Evolutionary conservation across 208 protist species (phyloP).

Genomic region (Angomonas desouzai): DNA sequence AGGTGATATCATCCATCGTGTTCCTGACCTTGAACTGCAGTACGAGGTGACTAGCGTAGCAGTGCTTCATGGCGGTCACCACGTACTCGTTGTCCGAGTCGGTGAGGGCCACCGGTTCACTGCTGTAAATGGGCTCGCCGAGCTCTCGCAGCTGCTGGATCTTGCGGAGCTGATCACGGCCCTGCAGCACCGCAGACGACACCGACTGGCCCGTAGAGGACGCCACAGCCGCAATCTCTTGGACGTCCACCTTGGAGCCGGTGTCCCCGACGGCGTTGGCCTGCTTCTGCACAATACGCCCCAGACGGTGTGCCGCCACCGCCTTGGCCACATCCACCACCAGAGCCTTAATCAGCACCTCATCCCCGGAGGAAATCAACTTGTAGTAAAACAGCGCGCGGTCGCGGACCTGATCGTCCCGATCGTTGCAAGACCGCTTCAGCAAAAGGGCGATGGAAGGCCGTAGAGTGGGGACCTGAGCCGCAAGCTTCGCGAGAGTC

Average conservation of each 20-base stretch:
- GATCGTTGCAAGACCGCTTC: slow-evolving; percentile 90
- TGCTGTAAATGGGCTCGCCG: slow-evolving; percentile 60
- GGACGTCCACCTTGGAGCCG: slow-evolving; percentile 4
- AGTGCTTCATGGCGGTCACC: slow-evolving; percentile 95
- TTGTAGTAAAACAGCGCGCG: slow-evolving; percentile 92
- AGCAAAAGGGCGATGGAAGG: slow-evolving; percentile 89
- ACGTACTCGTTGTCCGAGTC: slow-evolving; percentile 97
- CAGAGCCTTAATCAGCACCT: slow-evolving; percentile 48
- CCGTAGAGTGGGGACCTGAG: slow-evolving; percentile 80
- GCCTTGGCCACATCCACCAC: slow-evolving; percentile 67
- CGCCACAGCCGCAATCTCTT: not conserved
- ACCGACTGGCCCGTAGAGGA: slow-evolving; percentile 2
- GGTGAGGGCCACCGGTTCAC: slow-evolving; percentile 80
- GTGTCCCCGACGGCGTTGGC: not conserved
- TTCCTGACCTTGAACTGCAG: slow-evolving; percentile 95
- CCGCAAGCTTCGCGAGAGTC: slow-evolving; percentile 97
- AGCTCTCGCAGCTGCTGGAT: slow-evolving; percentile 67
- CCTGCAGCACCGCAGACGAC: slow-evolving; percentile 44
- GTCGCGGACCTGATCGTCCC: slow-evolving; percentile 98
- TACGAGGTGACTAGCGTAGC: slow-evolving; percentile 90
- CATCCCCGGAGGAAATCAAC: slow-evolving; percentile 82
- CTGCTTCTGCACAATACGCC: slow-evolving; percentile 18
- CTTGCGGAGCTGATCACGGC: slow-evolving; percentile 55
- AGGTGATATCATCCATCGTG: slow-evolving; percentile 89
- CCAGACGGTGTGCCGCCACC: slow-evolving; percentile 36